Evolutionary conservation across 805 yeast species (phyloP).

Genomic region (Sugiyamaella qingdaonensis): DNA sequence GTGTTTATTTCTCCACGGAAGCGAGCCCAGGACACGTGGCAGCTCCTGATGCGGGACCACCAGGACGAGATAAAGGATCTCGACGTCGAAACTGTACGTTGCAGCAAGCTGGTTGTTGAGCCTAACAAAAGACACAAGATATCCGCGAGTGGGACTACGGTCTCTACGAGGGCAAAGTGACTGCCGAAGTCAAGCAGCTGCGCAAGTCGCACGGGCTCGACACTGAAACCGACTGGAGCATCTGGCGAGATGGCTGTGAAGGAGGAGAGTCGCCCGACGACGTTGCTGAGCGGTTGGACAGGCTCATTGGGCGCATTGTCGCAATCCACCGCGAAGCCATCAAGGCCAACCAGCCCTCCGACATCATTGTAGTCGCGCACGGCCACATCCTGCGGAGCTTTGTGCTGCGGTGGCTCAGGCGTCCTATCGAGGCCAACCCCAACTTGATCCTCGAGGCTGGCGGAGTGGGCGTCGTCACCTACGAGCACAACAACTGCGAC

Average conservation of each 20-base stretch:
- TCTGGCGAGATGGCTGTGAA: constrained; percentile 93
- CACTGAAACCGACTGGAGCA: constrained; percentile 55
- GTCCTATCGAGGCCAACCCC: constrained; percentile 60
- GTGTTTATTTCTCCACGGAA: constrained; percentile 76
- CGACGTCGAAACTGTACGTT: constrained; percentile 20
- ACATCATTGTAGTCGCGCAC: constrained; percentile 81
- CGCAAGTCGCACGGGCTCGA: constrained; percentile 59
- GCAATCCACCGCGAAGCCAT: constrained; percentile 38
- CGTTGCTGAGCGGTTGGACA: constrained; percentile 68
- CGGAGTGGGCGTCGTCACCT: constrained; percentile 87
- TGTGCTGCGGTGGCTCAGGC: constrained; percentile 81
- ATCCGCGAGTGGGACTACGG: constrained; percentile 96
- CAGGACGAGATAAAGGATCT: constrained; percentile 26
- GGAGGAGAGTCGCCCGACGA: constrained; percentile 71
- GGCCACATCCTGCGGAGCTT: constrained; percentile 90
- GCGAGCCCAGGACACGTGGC: constrained; percentile 73
- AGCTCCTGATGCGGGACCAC: constrained; percentile 50
- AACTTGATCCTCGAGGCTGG: constrained; percentile 88
- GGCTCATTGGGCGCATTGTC: constrained; percentile 61
- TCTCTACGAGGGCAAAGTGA: constrained; percentile 81
- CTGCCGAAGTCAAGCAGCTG: constrained; percentile 59
- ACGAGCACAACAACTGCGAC: constrained; percentile 75
- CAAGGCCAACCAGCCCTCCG: constrained; percentile 47
- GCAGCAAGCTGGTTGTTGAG: background rate
- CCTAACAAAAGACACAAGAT: constrained; percentile 49